These are phyloP conservation scores for Pichia paraexigua DNA, from an alignment of 805 yeast species.

Conservation along the genomic window DNA sequence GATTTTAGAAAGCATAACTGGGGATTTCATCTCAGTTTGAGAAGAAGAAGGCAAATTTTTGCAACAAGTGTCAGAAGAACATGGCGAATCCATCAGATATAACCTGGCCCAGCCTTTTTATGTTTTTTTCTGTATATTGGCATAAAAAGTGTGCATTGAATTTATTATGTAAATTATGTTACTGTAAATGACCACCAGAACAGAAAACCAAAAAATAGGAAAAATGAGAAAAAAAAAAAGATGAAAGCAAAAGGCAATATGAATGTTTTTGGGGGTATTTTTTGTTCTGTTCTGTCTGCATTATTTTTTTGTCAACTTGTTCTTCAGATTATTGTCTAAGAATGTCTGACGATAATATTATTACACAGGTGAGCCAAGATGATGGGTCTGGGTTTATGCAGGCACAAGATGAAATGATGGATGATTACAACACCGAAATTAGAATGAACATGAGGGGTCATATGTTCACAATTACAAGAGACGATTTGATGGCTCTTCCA, in stretches of 20 bases:
- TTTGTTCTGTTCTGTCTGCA: background rate
- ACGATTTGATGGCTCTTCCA: slow-evolving; percentile 85
- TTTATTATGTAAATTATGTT: too few species aligned
- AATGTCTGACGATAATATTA: slow-evolving; percentile 36
- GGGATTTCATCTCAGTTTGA: background rate
- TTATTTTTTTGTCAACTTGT: too few species aligned
- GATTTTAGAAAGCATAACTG: background rate
- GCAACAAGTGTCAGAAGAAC: background rate
- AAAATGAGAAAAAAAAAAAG: background rate
- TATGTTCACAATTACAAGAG: slow-evolving; percentile 70
- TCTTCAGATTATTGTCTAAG: too few species aligned
- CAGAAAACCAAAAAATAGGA: too few species aligned
- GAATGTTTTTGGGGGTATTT: too few species aligned
- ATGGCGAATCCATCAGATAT: background rate
- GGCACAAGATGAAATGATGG: slow-evolving; percentile 19
- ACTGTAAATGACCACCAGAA: background rate
- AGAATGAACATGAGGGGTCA: slow-evolving; percentile 71
- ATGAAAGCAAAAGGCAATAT: too few species aligned
- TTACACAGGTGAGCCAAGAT: slow-evolving; percentile 59
- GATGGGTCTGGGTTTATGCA: slow-evolving; percentile 9
- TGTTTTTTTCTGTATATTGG: background rate
- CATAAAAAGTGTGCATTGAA: background rate
- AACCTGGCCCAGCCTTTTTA: too few species aligned
- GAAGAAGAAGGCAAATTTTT: background rate
- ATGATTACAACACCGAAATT: slow-evolving; percentile 59